Evolutionary conservation across 2,329 filamentous ascomycete species (phyloP).

Genomic region (Pyrenophora seminiperda): DNA sequence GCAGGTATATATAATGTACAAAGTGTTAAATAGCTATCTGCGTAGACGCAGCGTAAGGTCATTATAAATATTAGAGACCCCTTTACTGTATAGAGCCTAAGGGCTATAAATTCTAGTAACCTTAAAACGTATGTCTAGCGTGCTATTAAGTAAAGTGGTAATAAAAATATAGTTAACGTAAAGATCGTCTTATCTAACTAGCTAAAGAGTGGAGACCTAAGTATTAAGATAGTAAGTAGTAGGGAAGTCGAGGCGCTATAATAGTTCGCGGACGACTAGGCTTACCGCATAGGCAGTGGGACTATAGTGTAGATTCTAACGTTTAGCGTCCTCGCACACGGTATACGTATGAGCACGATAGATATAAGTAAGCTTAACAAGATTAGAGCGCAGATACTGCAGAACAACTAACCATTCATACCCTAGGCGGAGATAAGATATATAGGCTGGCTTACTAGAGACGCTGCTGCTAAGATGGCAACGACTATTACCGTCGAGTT

Average conservation of each 20-base stretch:
- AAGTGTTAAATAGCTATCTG: conserved; percentile 15
- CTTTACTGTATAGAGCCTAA: conserved; percentile 19
- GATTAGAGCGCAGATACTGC: conserved; percentile 18
- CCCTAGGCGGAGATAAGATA: conserved; percentile 18
- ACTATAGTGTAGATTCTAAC: conserved; percentile 4
- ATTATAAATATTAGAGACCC: conserved; percentile 23
- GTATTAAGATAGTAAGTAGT: conserved; percentile 21
- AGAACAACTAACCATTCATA: conserved; percentile 25
- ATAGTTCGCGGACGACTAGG: conserved; percentile 21
- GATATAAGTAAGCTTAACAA: conserved; percentile 23
- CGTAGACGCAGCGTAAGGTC: conserved; percentile 21
- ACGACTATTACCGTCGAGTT: conserved; percentile 21
- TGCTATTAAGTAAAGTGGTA: conserved; percentile 22
- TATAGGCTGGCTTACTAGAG: conserved; percentile 19
- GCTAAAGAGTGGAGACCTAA: conserved; percentile 27
- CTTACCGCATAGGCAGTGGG: conserved; percentile 15
- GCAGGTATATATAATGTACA: conserved; percentile 26
- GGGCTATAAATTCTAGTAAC: conserved; percentile 19
- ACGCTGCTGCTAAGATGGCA: conserved; percentile 13
- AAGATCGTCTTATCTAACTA: conserved; percentile 26
- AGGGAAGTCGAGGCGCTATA: conserved; percentile 19
- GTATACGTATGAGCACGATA: conserved; percentile 23
- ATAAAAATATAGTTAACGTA: conserved; percentile 21
- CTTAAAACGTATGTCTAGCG: conserved; percentile 22
- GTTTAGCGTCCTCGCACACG: conserved; percentile 19